Conservation (phyloP, 2,329 filamentous ascomycete genomes). For the Aspergillus sergii region DNA sequence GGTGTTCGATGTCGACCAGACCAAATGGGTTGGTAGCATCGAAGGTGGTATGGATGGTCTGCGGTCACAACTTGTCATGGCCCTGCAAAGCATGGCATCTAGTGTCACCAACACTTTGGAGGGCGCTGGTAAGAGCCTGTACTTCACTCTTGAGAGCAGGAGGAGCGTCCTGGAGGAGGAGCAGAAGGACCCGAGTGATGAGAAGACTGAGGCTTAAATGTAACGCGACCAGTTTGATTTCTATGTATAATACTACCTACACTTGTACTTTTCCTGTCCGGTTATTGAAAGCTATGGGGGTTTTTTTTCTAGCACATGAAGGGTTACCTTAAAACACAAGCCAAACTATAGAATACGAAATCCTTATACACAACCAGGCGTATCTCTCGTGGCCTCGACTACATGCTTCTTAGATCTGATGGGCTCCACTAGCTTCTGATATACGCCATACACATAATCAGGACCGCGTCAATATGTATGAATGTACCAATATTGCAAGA, state of each 20-base stretch:
- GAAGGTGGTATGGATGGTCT: constrained; percentile 79
- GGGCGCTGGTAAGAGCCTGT: constrained; percentile 77
- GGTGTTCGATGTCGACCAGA: constrained; percentile 75
- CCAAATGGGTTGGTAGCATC: constrained; percentile 74
- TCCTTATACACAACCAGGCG: background rate
- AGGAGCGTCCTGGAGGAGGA: constrained; percentile 80
- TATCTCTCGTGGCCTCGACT: background rate
- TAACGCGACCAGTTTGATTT: constrained; percentile 20
- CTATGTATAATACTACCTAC: constrained; percentile 39
- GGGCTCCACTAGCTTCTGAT: background rate
- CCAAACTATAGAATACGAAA: constrained; percentile 15
- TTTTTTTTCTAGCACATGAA: constrained; percentile 22
- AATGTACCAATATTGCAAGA: background rate
- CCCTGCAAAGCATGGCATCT: constrained; percentile 79
- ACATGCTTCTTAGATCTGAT: background rate
- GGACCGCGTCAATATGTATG: no score
- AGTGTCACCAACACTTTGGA: constrained; percentile 78
- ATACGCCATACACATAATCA: no score
- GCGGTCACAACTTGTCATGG: constrained; percentile 75
- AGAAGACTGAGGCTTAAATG: constrained; percentile 35
- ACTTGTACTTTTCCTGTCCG: constrained; percentile 29
- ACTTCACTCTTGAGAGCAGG: constrained; percentile 83
- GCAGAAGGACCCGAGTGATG: constrained; percentile 37
- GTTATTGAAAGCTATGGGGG: constrained; percentile 18
- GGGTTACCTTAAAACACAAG: constrained; percentile 8